Evolutionary conservation across 106 monocot species (phyloP).

Genomic region (Acorus calamus): DNA sequence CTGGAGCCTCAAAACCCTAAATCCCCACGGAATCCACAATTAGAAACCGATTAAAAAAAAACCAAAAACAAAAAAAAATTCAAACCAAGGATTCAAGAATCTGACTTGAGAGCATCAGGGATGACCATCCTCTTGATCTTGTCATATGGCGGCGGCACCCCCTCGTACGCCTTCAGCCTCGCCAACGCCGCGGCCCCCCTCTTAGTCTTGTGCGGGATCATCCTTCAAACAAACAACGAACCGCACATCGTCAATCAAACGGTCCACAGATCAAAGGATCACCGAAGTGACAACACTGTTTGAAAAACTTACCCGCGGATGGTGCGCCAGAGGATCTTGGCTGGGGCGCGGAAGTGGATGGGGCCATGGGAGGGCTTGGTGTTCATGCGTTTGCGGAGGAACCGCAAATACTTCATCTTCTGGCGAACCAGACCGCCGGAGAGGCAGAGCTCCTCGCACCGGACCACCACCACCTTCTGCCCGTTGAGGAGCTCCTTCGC

Average conservation of each 20-base stretch:
- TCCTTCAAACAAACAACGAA: constrained; percentile 1
- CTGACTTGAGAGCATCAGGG: constrained; percentile 27
- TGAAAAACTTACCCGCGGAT: constrained; percentile 15
- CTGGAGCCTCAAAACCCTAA: constrained; percentile 25
- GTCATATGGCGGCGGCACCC: constrained; percentile 22
- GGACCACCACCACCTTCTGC: constrained; percentile 23
- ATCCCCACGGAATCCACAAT: not conserved
- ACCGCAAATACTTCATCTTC: constrained; percentile 30
- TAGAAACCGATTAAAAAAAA: not conserved
- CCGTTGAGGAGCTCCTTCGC: constrained; percentile 41
- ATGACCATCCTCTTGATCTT: constrained; percentile 19
- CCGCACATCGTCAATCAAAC: not conserved
- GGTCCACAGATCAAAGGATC: too few relatives aligned
- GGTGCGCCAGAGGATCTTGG: constrained; percentile 26
- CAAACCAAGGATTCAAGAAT: not conserved
- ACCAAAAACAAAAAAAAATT: too few relatives aligned
- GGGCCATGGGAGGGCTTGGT: constrained; percentile 28
- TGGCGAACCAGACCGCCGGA: constrained; percentile 28
- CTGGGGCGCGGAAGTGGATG: constrained; percentile 30
- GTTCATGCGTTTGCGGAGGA: constrained; percentile 30
- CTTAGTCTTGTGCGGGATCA: constrained; percentile 30
- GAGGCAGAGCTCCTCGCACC: constrained; percentile 29
- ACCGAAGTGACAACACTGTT: too few relatives aligned
- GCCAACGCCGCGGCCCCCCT: constrained; percentile 24
- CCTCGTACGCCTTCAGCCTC: constrained; percentile 26